Evolutionary conservation across 306 rosid genomes (phyloP), one percentile per base, ranked within the genome.

Genomic region (Morella rubra): DNA sequence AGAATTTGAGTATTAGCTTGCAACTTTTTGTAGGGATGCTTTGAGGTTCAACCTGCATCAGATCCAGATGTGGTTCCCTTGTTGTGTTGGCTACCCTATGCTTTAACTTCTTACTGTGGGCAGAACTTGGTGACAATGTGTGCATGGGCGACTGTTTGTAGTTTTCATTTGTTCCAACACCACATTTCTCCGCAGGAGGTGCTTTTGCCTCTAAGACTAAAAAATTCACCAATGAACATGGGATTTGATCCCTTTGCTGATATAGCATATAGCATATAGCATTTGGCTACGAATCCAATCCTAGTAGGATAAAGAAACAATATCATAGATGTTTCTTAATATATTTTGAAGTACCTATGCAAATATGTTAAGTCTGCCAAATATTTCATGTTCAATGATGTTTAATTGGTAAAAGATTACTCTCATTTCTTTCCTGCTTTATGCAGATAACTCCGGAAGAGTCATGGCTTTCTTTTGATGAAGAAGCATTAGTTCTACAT

Each of bases 371-470:
- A 18, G 71, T 65, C 8, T 46, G 47, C 22, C 14, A 5, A 15
- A 64, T 64, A 40, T 16, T 64, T 40, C 14, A 6, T 32, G 68
- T 61, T 14, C 19, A 3, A 16, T 41, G 55, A 68, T 54, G 67
- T 71, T 44, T 47, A 70, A 60, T 51, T 20, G 20, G 56, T 74
- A 60, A 77, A 71, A 65, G 67, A 49, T 73, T 71, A 58, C 69
- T 73, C 60, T 18, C 44, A 22, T 61, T 60, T 67, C 73, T 76
- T 82, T 70, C 44, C 59, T 70, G 79, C 69, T 16, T 73, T 79
- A 56, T 80, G 77, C 90, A 94, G 97, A 87, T 94, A 77, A 71
- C 80, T 69, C 88, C 90, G 4, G 98, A 92, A 19, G 98, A 91
- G 72, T 89, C 93, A 6, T 92, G 95, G 95, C 85, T 92, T 42